Percentiles rank a stretch among this genome's conserved stretches.
phyloP scores from a whole-genome alignment of 2,329 filamentous ascomycete species.

The Scopulariopsis brevicaulis region DNA sequence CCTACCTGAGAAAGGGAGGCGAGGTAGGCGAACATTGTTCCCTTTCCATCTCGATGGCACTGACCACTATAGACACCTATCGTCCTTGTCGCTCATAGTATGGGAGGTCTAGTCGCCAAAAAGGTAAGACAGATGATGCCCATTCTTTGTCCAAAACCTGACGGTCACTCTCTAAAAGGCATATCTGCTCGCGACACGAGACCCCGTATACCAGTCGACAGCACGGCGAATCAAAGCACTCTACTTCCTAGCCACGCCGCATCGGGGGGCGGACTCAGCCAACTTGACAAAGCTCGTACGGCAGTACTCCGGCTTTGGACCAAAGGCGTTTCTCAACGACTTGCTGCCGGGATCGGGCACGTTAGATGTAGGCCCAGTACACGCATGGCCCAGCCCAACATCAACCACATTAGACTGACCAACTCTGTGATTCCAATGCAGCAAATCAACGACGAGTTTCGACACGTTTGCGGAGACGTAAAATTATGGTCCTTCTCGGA shows the following conservation, averaged over 20 bases:
- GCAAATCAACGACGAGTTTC: background rate
- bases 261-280: background rate
- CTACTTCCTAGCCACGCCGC: constrained; percentile 1
- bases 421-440: too few species aligned
- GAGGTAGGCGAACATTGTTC: background rate
- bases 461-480: background rate
- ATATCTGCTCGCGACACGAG: background rate
- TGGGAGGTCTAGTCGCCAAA: background rate
- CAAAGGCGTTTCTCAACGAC: background rate
- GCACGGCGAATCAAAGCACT: background rate
- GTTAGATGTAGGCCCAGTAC: background rate
- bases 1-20: background rate
- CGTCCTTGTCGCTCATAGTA: background rate
- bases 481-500: background rate
- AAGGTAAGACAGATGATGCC: background rate
- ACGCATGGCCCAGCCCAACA: too few species aligned
- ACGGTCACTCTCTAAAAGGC: too few species aligned
- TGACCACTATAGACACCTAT: background rate
- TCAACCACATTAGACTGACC: too few species aligned
- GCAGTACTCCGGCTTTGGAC: too few species aligned
- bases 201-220: background rate
- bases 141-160: too few species aligned
- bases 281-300: too few species aligned
- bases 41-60: background rate
- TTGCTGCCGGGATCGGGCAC: background rate